Evolutionary conservation across 1,284 basidiomycete genomes (phyloP).

Genomic region (Peniophora sp.): DNA sequence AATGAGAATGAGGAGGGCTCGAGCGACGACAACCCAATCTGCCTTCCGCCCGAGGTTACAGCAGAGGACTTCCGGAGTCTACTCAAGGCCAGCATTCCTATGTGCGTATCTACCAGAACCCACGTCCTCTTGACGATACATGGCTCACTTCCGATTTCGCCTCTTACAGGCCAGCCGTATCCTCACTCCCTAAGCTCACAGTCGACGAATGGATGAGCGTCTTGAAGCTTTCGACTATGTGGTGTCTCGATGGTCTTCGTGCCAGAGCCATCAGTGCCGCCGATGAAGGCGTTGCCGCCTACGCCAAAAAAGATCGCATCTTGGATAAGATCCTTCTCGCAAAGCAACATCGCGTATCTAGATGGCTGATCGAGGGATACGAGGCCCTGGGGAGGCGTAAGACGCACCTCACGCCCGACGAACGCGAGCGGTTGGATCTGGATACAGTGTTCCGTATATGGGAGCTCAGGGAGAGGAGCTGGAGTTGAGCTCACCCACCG

Average conservation of each 20-base stretch:
- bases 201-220: conserved; percentile 6
- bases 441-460: neutral
- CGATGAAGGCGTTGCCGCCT: neutral
- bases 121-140: neutral
- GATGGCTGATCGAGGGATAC: neutral
- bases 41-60: neutral
- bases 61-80: neutral
- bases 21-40: neutral
- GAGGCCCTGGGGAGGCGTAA: neutral
- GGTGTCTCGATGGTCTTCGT: conserved; percentile 5
- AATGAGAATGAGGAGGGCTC: neutral
- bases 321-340: neutral
- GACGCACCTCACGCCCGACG: neutral
- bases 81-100: neutral
- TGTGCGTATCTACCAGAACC: neutral
- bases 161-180: neutral
- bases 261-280: neutral
- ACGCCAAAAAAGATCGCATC: neutral
- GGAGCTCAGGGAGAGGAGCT: too few relatives aligned
- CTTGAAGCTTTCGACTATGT: conserved; percentile 7
- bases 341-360: neutral
- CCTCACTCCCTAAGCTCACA: neutral
- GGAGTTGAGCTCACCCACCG: too few relatives aligned
- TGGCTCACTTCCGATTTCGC: too few relatives aligned
- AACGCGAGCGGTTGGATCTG: neutral